phyloP scores from a whole-genome alignment of 78 protist species.

The Dictyostelium citrinum region DNA sequence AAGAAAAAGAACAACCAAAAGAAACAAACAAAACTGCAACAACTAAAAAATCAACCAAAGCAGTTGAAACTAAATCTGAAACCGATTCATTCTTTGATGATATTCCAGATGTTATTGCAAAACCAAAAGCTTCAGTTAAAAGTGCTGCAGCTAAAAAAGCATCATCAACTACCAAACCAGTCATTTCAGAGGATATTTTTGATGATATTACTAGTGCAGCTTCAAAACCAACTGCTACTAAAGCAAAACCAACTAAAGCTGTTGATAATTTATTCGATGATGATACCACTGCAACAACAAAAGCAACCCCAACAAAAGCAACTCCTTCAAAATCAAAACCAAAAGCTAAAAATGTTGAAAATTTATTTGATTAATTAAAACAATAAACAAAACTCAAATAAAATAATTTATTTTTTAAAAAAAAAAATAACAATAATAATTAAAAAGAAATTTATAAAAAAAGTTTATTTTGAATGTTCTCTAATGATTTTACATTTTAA shows the following conservation, averaged over 20 bases:
- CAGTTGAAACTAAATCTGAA: neutral
- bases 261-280: constrained; percentile 56
- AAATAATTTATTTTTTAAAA: no score
- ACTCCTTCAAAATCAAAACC: neutral
- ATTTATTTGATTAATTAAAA: constrained; percentile 5
- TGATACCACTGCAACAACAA: neutral
- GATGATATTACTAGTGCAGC: constrained; percentile 30
- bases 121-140: constrained; percentile 11
- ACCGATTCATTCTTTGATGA: constrained; percentile 61
- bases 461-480: neutral
- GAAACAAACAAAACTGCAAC: neutral
- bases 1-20: neutral
- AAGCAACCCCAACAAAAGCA: neutral
- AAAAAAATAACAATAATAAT: no score
- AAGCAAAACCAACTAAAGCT: constrained; percentile 1
- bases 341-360: neutral
- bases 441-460: neutral
- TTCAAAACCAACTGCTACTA: neutral
- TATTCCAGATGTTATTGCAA: neutral
- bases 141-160: neutral
- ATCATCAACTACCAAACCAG: neutral
- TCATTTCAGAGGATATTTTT: constrained; percentile 39
- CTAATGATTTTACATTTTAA: neutral
- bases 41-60: constrained; percentile 5
- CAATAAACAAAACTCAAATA: neutral